Evolutionary conservation across 371 early-diverging fungal species (phyloP), one percentile per base, ranked within the genome.

Genomic region (Phascolomyces articulosus): DNA sequence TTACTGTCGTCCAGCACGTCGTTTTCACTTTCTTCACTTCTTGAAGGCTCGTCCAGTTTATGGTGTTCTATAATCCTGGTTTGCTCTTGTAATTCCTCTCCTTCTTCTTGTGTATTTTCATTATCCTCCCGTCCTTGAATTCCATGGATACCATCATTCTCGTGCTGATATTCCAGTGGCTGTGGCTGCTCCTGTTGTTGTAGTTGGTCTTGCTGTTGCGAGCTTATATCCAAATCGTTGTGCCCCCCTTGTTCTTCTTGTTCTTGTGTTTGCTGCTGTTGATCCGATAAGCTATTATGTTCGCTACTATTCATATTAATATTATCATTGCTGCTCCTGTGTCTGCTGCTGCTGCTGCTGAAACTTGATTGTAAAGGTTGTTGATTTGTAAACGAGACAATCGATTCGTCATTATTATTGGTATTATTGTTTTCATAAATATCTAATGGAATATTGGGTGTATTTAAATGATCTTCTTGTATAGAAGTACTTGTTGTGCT

Each of bases 71-170:
- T 44, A 16, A 40, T 28, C 24, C 11, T 40, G 15, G 58, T 44
- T 20, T 47, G 59, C 38, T 59, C 27, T 59, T 59, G 58, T 40
- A 18, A n/a, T 16, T 55, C 29, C 7, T 54, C 56, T 15, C 23
- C n/a, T 6, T 56, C 38, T 34, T 56, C 31, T 16, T n/a, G n/a
- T n/a, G n/a, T n/a, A 55, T 15, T 23, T 51, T n/a, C 29, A 7
- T n/a, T n/a, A n/a, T n/a, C n/a, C n/a, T n/a, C n/a, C n/a, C n/a
- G n/a, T n/a, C n/a, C n/a, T n/a, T 34, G 34, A 34, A 34, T 34
- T 34, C 6, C 34, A 34, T 11, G 34, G 20, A 10, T 49, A 49
- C 3, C 49, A 20, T 23, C 20, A 20, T 15, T 20, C 3, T 55
- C 29, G 9, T 28, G 16, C n/a, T 55, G 28, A 16, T 0, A n/a